Conservation (phyloP, 331 rosid species). For the Phaseolus coccineus region DNA sequence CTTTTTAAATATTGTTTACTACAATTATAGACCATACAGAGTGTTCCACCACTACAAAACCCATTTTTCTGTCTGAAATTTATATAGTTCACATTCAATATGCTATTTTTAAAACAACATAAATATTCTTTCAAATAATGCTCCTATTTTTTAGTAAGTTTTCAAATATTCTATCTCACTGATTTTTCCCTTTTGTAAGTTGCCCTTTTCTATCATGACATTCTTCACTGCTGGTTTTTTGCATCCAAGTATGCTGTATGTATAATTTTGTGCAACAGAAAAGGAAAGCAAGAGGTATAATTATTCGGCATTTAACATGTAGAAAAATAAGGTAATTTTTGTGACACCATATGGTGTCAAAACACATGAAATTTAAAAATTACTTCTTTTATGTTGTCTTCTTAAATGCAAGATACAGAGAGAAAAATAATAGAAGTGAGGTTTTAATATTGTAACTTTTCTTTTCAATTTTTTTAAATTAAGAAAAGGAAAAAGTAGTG, state of each 20-base stretch:
- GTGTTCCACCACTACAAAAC: constrained; percentile 45
- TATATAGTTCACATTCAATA: constrained; percentile 11
- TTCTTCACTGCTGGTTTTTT: too few relatives aligned
- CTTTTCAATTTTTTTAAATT: neutral
- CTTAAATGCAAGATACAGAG: neutral
- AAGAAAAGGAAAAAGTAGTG: neutral
- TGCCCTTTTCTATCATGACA: neutral
- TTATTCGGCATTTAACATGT: too few relatives aligned
- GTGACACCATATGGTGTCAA: too few relatives aligned
- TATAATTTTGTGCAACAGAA: too few relatives aligned
- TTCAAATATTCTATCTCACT: neutral
- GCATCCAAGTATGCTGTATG: too few relatives aligned
- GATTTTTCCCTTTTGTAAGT: neutral
- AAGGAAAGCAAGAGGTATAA: too few relatives aligned
- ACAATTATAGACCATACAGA: constrained; percentile 37
- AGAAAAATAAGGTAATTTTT: too few relatives aligned
- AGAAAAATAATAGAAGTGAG: neutral
- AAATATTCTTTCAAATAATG: constrained; percentile 38
- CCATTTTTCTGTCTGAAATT: constrained; percentile 32
- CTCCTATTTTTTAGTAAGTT: constrained; percentile 3
- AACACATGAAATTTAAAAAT: too few relatives aligned
- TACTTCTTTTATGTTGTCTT: too few relatives aligned
- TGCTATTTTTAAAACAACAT: constrained; percentile 9
- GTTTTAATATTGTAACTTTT: neutral
- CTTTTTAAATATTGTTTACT: constrained; percentile 5